Evolutionary conservation across 1,284 basidiomycete genomes (phyloP).

Genomic region (Pholiota adiposa): DNA sequence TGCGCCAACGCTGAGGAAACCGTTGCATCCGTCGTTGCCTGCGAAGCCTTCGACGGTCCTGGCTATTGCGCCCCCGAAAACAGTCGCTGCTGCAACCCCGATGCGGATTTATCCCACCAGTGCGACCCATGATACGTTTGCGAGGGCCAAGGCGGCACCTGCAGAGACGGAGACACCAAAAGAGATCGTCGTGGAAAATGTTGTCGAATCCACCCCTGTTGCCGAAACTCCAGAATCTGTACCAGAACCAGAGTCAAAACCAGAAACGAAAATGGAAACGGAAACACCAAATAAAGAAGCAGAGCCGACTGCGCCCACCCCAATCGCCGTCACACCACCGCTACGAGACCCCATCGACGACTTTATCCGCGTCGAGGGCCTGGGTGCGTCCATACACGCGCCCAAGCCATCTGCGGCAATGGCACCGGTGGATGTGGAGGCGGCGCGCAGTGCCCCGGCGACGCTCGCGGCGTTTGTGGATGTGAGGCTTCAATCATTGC

Average conservation of each 20-base stretch:
- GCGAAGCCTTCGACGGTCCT: constrained; percentile 4
- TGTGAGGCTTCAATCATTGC: too few species aligned
- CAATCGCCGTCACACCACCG: not conserved
- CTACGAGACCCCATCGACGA: constrained; percentile 13
- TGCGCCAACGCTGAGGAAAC: constrained; percentile 9
- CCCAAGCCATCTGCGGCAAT: constrained; percentile 46
- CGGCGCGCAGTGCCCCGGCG: not conserved
- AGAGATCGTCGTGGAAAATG: too few species aligned
- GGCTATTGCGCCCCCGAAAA: constrained; percentile 35
- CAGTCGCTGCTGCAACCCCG: constrained; percentile 34
- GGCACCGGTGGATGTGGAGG: not conserved
- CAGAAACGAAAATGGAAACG: not conserved
- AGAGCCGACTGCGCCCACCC: not conserved
- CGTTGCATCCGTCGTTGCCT: constrained; percentile 53
- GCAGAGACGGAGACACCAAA: too few species aligned
- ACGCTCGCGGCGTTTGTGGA: not conserved
- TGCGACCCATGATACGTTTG: constrained; percentile 29
- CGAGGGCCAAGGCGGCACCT: too few species aligned
- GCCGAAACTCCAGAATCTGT: too few species aligned
- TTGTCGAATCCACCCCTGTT: too few species aligned
- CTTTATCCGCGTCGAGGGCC: constrained; percentile 26
- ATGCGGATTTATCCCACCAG: constrained; percentile 22
- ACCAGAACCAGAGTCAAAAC: too few species aligned
- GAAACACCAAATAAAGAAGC: constrained; percentile 4
- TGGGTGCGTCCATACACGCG: constrained; percentile 50